Percentiles rank a stretch among this genome's conserved stretches.
phyloP scores from a whole-genome alignment of 148 eudicot genomes.

The Pharnaceum exiguum region DNA sequence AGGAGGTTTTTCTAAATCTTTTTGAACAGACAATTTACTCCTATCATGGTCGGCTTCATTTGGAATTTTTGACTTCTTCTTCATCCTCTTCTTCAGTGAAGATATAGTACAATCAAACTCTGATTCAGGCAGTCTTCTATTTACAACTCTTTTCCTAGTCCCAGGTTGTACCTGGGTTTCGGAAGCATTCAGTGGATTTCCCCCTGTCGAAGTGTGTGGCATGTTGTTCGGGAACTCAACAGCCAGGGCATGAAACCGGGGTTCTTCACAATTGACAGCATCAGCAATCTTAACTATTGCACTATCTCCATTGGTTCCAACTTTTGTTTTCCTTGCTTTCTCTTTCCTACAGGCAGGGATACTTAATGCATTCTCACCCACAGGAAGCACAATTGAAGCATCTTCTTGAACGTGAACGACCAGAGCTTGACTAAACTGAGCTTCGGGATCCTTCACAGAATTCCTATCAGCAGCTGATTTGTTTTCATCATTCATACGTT shows the following conservation, averaged over 20 bases:
- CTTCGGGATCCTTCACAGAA: constrained; percentile 5
- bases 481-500: constrained; percentile 6
- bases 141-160: constrained; percentile 15
- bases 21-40: constrained; percentile 12
- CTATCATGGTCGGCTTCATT: constrained; percentile 9
- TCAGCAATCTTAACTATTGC: no score
- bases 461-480: constrained; percentile 1
- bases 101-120: constrained; percentile 27
- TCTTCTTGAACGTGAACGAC: not conserved
- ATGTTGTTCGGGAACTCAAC: constrained; percentile 12
- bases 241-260: no score
- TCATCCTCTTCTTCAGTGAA: constrained; percentile 21
- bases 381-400: not conserved
- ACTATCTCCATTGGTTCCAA: no score
- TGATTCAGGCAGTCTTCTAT: constrained; percentile 5
- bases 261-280: no score
- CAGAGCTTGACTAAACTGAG: constrained; percentile 1
- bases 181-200: not conserved
- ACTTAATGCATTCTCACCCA: no score
- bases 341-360: no score
- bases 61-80: constrained; percentile 17
- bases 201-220: constrained; percentile 1
- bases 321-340: no score
- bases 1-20: constrained; percentile 22
- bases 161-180: not conserved